Evolutionary conservation across 2,329 filamentous ascomycete species (phyloP).

Genomic region (Sporothrix sp.): DNA sequence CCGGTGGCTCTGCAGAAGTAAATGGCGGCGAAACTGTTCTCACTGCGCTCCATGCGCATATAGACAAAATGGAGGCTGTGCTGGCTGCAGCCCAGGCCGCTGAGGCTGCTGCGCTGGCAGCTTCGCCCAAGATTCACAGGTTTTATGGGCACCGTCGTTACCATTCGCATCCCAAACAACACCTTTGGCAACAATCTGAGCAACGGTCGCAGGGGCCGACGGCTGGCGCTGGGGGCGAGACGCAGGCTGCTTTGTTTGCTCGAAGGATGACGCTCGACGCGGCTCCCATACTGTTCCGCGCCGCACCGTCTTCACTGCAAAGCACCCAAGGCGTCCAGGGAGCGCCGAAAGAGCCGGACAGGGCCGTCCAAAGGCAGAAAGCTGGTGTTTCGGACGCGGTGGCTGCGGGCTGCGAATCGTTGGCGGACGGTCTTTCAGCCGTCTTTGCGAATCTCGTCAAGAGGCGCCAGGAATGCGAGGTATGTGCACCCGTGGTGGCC

Average conservation of each 20-base stretch:
- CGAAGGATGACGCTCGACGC: background rate
- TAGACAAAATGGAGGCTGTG: constrained; percentile 34
- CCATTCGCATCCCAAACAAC: constrained; percentile 11
- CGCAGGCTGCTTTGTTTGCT: too few species aligned
- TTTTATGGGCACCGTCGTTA: background rate
- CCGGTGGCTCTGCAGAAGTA: background rate
- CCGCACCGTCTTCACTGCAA: too few species aligned
- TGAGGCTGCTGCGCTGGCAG: constrained; percentile 1
- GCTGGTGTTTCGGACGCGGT: constrained; percentile 12
- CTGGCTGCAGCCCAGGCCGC: constrained; percentile 16
- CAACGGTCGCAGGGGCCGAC: background rate
- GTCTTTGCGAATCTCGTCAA: constrained; percentile 42
- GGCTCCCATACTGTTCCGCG: constrained; percentile 3
- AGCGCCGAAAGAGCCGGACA: too few species aligned
- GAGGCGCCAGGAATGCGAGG: constrained; percentile 47
- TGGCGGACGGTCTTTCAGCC: constrained; percentile 41
- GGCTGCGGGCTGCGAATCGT: constrained; percentile 28
- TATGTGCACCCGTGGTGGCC: background rate
- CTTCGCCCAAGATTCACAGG: background rate
- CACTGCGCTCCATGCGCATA: constrained; percentile 30
- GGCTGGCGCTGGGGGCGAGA: constrained; percentile 12
- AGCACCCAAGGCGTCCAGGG: too few species aligned
- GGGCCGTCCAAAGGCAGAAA: too few species aligned
- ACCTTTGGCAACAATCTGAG: constrained; percentile 11
- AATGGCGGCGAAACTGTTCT: constrained; percentile 17